A percentile compares a stretch with the other conserved stretches of the same genome.
Conservation (phyloP, 306 rosid species). For the Acacia crassicarpa region DNA sequence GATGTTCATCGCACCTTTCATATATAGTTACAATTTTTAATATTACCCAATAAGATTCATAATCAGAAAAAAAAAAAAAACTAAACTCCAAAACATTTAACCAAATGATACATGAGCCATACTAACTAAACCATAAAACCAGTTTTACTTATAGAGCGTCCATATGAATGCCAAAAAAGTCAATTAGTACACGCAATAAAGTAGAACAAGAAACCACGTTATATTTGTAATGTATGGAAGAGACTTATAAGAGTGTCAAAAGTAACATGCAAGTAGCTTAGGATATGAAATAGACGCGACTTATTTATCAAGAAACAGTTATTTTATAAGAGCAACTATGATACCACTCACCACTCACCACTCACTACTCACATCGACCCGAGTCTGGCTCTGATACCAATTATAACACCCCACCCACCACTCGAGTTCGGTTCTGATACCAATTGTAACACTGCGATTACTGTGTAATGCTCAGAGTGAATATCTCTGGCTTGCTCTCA, state of each 20-base stretch:
- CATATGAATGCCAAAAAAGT: conserved; percentile 7
- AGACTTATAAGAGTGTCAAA: neutral
- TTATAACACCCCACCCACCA: no score
- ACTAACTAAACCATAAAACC: neutral
- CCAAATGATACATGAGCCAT: neutral
- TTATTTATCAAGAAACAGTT: conserved; percentile 39
- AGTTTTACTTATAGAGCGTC: neutral
- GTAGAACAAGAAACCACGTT: neutral
- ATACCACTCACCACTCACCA: no score
- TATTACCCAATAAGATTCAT: neutral
- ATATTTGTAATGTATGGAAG: neutral
- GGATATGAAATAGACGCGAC: conserved; percentile 30
- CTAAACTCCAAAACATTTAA: neutral
- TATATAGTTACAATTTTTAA: neutral
- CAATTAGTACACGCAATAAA: conserved; percentile 29
- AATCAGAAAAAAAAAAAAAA: neutral
- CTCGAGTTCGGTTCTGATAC: no score
- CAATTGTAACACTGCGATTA: no score
- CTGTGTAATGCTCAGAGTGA: no score
- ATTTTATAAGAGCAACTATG: conserved; percentile 16
- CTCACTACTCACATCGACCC: no score
- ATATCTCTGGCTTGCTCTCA: no score
- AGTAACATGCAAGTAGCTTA: conserved; percentile 47
- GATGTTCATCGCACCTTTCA: neutral
- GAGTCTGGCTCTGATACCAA: neutral